Conservation (phyloP, 768 basidiomycete genomes). For the Fibroporia radiculosa region DNA sequence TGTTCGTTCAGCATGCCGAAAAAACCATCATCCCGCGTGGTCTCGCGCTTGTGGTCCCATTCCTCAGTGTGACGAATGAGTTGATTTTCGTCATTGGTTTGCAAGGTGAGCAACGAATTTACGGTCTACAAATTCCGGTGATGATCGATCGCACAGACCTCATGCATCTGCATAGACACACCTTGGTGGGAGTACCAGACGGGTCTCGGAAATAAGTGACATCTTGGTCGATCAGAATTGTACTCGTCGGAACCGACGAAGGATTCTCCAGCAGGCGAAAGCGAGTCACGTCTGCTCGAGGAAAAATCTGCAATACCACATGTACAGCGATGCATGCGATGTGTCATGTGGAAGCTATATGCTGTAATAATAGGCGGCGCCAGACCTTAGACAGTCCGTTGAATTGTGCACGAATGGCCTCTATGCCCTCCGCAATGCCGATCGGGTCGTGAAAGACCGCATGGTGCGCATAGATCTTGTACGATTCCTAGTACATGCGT, state of each 20-base stretch:
- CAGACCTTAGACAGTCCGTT: conserved; percentile 35
- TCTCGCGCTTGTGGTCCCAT: conserved; percentile 34
- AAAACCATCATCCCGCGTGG: conserved; percentile 33
- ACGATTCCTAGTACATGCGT: conserved; percentile 27
- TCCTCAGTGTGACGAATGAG: conserved; percentile 35
- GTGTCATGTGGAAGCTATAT: not conserved
- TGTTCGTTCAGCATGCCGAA: conserved; percentile 37
- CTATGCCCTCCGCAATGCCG: conserved; percentile 34
- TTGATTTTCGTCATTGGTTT: conserved; percentile 29
- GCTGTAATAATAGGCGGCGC: not conserved
- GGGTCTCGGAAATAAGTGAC: conserved; percentile 36
- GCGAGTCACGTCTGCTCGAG: conserved; percentile 33
- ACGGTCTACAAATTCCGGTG: conserved; percentile 18
- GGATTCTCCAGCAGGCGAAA: conserved; percentile 37
- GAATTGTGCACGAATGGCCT: conserved; percentile 36
- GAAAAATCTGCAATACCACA: conserved; percentile 25
- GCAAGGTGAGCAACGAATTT: conserved; percentile 36
- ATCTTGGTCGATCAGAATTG: conserved; percentile 39
- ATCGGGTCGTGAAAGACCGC: conserved; percentile 40
- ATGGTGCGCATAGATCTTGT: conserved; percentile 32
- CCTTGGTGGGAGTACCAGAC: conserved; percentile 34
- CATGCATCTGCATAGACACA: conserved; percentile 2
- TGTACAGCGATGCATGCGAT: not conserved
- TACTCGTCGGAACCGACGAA: conserved; percentile 26
- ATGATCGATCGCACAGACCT: not conserved